Conservation (phyloP, 2,329 filamentous ascomycete genomes). For the Cytospora piceicola region DNA sequence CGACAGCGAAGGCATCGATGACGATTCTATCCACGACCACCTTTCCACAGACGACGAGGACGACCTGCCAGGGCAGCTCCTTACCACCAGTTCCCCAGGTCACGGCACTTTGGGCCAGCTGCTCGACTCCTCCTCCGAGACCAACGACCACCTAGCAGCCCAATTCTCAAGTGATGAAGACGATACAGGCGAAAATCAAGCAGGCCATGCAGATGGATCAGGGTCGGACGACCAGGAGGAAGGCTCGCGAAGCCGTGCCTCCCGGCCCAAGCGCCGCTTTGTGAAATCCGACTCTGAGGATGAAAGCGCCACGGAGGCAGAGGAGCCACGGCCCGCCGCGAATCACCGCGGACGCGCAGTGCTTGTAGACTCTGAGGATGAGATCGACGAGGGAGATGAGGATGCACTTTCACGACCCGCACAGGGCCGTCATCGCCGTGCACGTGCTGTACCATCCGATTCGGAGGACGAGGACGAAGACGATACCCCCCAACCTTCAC, state of each 20-base stretch:
- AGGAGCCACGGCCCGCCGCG: not conserved
- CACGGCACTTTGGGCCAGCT: not conserved
- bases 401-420: not conserved
- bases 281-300: slow-evolving; percentile 20
- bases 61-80: slow-evolving; percentile 27
- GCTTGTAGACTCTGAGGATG: slow-evolving; percentile 19
- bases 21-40: slow-evolving; percentile 38
- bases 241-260: not conserved
- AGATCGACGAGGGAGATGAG: slow-evolving; percentile 1
- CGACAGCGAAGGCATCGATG: slow-evolving; percentile 47
- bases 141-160: not conserved
- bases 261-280: slow-evolving; percentile 4
- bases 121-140: not conserved
- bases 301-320: slow-evolving; percentile 10
- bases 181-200: not conserved
- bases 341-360: not conserved
- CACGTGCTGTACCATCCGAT: not conserved
- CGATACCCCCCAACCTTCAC: not conserved
- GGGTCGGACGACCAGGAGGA: slow-evolving; percentile 2
- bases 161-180: slow-evolving; percentile 19
- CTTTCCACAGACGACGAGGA: slow-evolving; percentile 36
- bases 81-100: slow-evolving; percentile 27
- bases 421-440: slow-evolving; percentile 4
- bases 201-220: not conserved
- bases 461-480: slow-evolving; percentile 9